Conservation (phyloP, 495 filamentous ascomycete genomes). For the Tirmania nivea region DNA sequence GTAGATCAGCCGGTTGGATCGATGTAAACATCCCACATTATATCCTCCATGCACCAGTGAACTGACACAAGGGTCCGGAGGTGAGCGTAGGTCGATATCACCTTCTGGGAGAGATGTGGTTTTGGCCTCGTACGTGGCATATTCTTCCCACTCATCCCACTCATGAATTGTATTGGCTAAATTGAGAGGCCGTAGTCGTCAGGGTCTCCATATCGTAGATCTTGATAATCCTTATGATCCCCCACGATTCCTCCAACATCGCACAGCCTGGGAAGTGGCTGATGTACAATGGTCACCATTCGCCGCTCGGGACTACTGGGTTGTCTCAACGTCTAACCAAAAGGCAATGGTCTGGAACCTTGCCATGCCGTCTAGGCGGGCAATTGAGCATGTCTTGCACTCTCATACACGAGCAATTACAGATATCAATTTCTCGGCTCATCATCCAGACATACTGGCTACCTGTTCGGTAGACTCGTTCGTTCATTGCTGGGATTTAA, state of each 20-base stretch:
- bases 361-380: slow-evolving; percentile 47
- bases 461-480: slow-evolving; percentile 88
- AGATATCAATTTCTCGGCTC: slow-evolving; percentile 89
- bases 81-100: slow-evolving; percentile 39
- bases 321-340: slow-evolving; percentile 82
- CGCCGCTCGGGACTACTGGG: slow-evolving; percentile 71
- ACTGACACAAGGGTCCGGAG: slow-evolving; percentile 1
- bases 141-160: not conserved
- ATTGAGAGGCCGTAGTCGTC: slow-evolving; percentile 24
- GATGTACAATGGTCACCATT: slow-evolving; percentile 98
- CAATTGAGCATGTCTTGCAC: slow-evolving; percentile 75
- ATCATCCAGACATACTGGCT: slow-evolving; percentile 70
- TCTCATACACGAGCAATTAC: slow-evolving; percentile 80
- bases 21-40: slow-evolving; percentile 24
- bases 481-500: slow-evolving; percentile 82
- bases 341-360: slow-evolving; percentile 93
- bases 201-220: slow-evolving; percentile 82
- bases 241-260: slow-evolving; percentile 66
- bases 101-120: slow-evolving; percentile 84
- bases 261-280: slow-evolving; percentile 86
- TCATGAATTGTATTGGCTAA: too few species aligned
- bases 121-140: slow-evolving; percentile 48
- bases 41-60: too few species aligned
- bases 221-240: slow-evolving; percentile 78
- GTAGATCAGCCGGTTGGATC: slow-evolving; percentile 57